phyloP scores from a whole-genome alignment of 768 basidiomycete species.

The Mycena metata region DNA sequence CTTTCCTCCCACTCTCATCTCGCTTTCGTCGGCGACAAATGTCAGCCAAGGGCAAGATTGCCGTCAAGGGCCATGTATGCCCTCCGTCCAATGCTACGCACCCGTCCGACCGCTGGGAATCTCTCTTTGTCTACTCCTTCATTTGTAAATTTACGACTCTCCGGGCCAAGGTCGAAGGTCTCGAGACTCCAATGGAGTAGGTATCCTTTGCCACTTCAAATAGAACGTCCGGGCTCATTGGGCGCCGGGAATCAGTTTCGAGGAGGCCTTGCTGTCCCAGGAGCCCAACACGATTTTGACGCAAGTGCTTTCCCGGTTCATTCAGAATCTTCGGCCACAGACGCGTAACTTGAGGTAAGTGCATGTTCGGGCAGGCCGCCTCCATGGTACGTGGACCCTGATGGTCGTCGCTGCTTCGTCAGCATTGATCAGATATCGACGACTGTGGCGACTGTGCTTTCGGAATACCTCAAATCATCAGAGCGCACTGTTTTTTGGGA shows the following conservation, averaged over 20 bases:
- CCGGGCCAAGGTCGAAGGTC: conserved; percentile 80
- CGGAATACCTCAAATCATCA: conserved; percentile 78
- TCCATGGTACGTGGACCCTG: conserved; percentile 48
- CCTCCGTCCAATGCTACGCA: conserved; percentile 76
- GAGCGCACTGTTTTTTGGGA: conserved; percentile 89
- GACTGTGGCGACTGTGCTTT: conserved; percentile 76
- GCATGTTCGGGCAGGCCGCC: conserved; percentile 49
- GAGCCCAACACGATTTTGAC: conserved; percentile 82
- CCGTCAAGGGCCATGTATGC: conserved; percentile 63
- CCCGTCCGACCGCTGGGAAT: conserved; percentile 89
- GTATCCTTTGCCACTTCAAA: conserved; percentile 51
- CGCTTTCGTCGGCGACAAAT: conserved; percentile 48
- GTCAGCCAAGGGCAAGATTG: conserved; percentile 46
- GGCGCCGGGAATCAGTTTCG: conserved; percentile 69
- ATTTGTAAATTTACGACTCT: conserved; percentile 86
- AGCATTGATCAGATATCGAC: conserved; percentile 88
- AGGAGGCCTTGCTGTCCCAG: conserved; percentile 80
- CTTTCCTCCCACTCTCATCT: conserved; percentile 45
- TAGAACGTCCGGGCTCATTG: conserved; percentile 41
- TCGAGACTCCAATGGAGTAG: conserved; percentile 88
- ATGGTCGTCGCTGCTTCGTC: conserved; percentile 50
- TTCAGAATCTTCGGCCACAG: conserved; percentile 86
- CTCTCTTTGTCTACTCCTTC: conserved; percentile 87
- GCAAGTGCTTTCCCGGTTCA: conserved; percentile 79
- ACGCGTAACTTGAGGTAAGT: conserved; percentile 92